These are phyloP conservation scores for Eudorina sp. DNA, from an alignment of 139 green algal species.

Conservation along the genomic window DNA sequence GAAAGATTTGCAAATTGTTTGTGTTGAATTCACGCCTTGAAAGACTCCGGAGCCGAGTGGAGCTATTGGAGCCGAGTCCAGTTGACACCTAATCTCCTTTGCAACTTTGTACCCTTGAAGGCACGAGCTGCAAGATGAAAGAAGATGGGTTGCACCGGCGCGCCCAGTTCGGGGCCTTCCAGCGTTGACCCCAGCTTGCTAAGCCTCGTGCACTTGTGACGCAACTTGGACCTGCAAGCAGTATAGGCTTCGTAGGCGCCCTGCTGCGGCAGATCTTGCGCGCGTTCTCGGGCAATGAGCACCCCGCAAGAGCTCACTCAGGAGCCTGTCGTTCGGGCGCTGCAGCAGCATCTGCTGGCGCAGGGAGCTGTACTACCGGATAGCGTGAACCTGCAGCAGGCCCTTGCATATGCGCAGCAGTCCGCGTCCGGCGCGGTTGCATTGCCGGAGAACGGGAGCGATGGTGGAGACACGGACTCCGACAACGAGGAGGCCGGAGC, in stretches of 20 bases:
- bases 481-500: conserved; percentile 12
- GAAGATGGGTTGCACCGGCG: no score
- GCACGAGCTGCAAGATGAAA: no score
- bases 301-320: conserved; percentile 22
- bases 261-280: not conserved
- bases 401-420: conserved; percentile 10
- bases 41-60: no score
- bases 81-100: no score
- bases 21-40: no score
- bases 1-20: no score
- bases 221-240: not conserved
- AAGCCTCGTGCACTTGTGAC: not conserved
- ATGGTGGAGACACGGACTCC: conserved; percentile 5
- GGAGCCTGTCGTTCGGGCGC: not conserved
- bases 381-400: conserved; percentile 31
- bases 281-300: not conserved
- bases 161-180: not conserved
- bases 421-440: not conserved
- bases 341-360: conserved; percentile 26
- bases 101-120: no score
- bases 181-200: not conserved
- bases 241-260: not conserved
- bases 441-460: not conserved
- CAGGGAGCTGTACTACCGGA: conserved; percentile 20
- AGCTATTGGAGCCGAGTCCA: no score